Base-by-base conservation (phyloP, 257 asterid genomes). In the Echites panduratus region DNA sequence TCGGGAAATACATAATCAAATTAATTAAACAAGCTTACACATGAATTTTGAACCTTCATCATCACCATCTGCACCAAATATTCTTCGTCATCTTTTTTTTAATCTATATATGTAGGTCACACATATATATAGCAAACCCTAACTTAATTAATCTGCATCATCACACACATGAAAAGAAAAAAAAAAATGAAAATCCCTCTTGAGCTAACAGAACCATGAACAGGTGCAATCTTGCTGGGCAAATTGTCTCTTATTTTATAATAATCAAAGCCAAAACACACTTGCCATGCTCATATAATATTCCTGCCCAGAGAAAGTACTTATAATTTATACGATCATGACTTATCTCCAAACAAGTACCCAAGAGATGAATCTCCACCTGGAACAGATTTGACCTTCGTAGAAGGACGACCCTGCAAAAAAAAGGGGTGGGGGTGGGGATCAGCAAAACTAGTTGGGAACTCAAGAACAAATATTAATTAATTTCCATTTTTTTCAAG, bases 321-420 rank as follows among this genome's bases (percentile, higher is more conserved):
- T 40, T 49, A 49, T 49, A 50, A 44, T 3, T n/a, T n/a, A n/a
- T n/a, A 10, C 49, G 26, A 73, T 78, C 78, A 73, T 40, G 76
- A 75, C 77, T 87, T 83, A 61, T 87, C 90, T 70, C 88, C 87
- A 72, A 87, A 87, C 75, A 87, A 71, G 81, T 85, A 87, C 13
- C 89, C 92, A 17, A 87, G 86, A 4, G 90, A 83, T 49, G 92
- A 87, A 73, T 83, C 87, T 70, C 90, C 90, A 62, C 92, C 92
- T 10, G 92, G 90, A 67, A 75, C 84, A 9, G 86, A 85, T 24
- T 76, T 87, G 26, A 87, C 90, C 80, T 80, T 87, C 10, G 92
- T 87, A 10, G 90, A 83, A 29, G 92, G 92, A 54, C 90, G 92
- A 49, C 70, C 84, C 91, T 85, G 63, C 24, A 61, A 68, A 27